phyloP scores from a whole-genome alignment of 768 basidiomycete species.

The Boletellus ananiceps region DNA sequence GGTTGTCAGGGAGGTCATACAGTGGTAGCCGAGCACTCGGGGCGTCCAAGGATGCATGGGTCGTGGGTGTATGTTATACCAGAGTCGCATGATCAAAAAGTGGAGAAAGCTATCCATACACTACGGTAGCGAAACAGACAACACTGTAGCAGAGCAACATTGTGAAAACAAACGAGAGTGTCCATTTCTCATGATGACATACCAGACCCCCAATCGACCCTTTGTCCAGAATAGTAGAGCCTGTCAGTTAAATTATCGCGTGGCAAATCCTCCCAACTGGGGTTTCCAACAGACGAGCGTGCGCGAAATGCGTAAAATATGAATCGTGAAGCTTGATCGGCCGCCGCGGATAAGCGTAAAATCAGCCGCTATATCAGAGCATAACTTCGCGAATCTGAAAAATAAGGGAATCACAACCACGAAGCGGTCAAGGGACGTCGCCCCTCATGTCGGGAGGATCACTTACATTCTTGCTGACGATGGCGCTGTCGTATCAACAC shows the following conservation, averaged over 20 bases:
- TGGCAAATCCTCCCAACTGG: not conserved
- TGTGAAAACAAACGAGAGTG: not conserved
- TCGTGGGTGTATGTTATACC: no score
- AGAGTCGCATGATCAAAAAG: not conserved
- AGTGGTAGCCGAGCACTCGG: no score
- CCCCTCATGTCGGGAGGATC: conserved; percentile 3
- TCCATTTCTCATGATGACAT: not conserved
- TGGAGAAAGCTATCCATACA: not conserved
- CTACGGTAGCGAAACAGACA: not conserved
- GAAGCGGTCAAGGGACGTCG: conserved; percentile 1
- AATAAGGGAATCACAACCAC: not conserved
- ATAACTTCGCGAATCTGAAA: conserved; percentile 48
- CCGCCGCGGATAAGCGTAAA: not conserved
- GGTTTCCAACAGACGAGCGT: not conserved
- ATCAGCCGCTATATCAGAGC: conserved; percentile 33
- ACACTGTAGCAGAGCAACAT: not conserved
- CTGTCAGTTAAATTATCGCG: not conserved
- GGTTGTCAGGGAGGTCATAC: no score
- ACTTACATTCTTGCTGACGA: conserved; percentile 71
- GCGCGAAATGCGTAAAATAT: not conserved
- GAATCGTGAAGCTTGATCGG: not conserved
- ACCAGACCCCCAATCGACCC: no score
- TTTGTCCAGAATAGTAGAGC: not conserved
- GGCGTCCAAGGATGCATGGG: no score
- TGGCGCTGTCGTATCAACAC: conserved; percentile 40